Evolutionary conservation across 2,329 filamentous ascomycete genomes (phyloP).

Genomic region (Diplocarpon mali): DNA sequence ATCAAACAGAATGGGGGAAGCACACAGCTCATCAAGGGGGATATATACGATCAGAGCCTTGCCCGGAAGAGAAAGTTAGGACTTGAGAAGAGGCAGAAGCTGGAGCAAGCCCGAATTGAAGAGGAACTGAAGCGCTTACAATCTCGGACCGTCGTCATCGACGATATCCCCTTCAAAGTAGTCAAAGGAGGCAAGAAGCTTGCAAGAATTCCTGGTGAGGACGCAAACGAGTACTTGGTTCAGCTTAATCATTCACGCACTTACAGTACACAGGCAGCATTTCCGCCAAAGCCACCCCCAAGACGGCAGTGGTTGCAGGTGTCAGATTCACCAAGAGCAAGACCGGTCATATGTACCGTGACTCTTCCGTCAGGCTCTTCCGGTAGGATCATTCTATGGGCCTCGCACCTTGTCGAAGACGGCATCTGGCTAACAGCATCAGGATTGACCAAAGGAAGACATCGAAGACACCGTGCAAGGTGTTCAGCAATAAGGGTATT

Average conservation of each 20-base stretch:
- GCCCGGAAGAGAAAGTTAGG: constrained; percentile 51
- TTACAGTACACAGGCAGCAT: constrained; percentile 39
- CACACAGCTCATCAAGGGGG: constrained; percentile 72
- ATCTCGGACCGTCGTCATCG: constrained; percentile 5
- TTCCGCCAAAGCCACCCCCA: constrained; percentile 59
- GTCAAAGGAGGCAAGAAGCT: constrained; percentile 74
- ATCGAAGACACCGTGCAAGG: constrained; percentile 62
- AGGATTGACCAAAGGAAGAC: constrained; percentile 46
- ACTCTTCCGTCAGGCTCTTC: constrained; percentile 63
- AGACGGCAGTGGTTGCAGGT: constrained; percentile 59
- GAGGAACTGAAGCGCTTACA: constrained; percentile 31
- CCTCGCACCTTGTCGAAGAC: constrained; percentile 9
- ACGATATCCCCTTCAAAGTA: constrained; percentile 65
- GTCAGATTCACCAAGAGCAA: constrained; percentile 80
- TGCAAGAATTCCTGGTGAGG: constrained; percentile 57
- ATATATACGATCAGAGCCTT: constrained; percentile 63
- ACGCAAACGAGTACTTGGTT: constrained; percentile 6
- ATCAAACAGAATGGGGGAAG: constrained; percentile 59
- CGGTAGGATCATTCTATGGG: constrained; percentile 44
- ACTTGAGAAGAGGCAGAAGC: constrained; percentile 39
- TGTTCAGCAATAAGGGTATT: constrained; percentile 59
- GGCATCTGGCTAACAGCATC: constrained; percentile 23
- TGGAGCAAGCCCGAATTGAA: constrained; percentile 48
- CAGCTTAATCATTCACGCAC: constrained; percentile 11
- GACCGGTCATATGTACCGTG: constrained; percentile 73